Evolutionary conservation across 2,329 filamentous ascomycete genomes (phyloP).

Genomic region (Fusarium nisikadoi): DNA sequence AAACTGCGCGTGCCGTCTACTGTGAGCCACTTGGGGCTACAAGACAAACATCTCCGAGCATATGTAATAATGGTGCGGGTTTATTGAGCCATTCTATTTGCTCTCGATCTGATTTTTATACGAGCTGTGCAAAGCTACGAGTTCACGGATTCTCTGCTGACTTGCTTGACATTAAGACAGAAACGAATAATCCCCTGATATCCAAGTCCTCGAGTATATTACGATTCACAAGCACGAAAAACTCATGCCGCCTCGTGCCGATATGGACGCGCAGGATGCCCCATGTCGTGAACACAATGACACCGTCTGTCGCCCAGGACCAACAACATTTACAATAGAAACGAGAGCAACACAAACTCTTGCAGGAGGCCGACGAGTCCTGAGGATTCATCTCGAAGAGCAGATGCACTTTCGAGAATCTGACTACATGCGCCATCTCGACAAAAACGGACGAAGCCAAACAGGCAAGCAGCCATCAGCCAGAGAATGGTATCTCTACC

Average conservation of each 20-base stretch:
- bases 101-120: not conserved
- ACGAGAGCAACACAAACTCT: fast-evolving
- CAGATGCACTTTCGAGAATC: no score
- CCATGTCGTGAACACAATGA: not conserved
- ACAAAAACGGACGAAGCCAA: not conserved
- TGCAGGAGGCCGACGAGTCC: fast-evolving
- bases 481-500: not conserved
- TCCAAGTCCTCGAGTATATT: not conserved
- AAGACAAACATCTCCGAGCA: not conserved
- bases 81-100: not conserved
- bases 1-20: not conserved
- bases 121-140: not conserved
- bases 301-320: no score
- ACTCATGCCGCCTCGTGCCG: not conserved
- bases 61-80: not conserved
- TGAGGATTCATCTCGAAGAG: not conserved
- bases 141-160: not conserved
- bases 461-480: not conserved
- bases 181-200: not conserved
- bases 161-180: not conserved
- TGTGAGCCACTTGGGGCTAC: no score
- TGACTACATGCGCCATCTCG: not conserved
- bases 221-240: not conserved
- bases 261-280: not conserved
- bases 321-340: not conserved